Base-by-base conservation (phyloP, 306 rosid species). In the Arachis stenosperma region DNA sequence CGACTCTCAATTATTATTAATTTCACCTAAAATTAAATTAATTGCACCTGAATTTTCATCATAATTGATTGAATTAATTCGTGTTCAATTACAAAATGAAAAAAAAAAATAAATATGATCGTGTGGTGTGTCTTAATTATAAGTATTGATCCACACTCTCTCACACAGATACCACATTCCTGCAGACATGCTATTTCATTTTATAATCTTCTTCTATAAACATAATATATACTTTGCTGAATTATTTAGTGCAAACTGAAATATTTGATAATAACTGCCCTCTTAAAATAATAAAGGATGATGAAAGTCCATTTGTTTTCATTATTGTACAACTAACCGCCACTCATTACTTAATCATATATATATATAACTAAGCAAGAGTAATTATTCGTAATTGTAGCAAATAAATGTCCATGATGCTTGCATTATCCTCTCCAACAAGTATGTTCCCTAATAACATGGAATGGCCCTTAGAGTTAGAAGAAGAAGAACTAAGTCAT, bases 401-500 rank as follows among this genome's bases (percentile, higher is more conserved):
- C 27, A 9, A 75, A 65, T 66, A 22, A 43, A 72, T 59, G 46
- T 52, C 62, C 29, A 52, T n/a, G 40, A 83, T 83, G 84, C 65
- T 79, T 9, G 76, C 81, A 3, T 61, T 83, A 68, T 71, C 80
- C 1, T 75, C 86, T 75, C 40, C 80, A 22, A 6, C 39, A 22
- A 22, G 27, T 57, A 0, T 83, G 55, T 75, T 75, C n/a, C 75
- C 83, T 15, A 27, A 60, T 15, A 27, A 60, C 62, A 66, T 48
- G 60, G 84, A 52, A 11, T 79, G 81, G 84, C 65, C 67, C 56
- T 59, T 75, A n/a, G 84, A 83, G 17, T 59, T 75, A n/a, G 81
- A 83, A 17, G 81, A 53, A 2, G 58, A 83, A 5, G 3, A 73
- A 40, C 41, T 48, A 62, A 79, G 60, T 71, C 83, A 56, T 6